phyloP scores from a whole-genome alignment of 2,329 filamentous ascomycete genomes.

The Alternaria novae-zelandiae region DNA sequence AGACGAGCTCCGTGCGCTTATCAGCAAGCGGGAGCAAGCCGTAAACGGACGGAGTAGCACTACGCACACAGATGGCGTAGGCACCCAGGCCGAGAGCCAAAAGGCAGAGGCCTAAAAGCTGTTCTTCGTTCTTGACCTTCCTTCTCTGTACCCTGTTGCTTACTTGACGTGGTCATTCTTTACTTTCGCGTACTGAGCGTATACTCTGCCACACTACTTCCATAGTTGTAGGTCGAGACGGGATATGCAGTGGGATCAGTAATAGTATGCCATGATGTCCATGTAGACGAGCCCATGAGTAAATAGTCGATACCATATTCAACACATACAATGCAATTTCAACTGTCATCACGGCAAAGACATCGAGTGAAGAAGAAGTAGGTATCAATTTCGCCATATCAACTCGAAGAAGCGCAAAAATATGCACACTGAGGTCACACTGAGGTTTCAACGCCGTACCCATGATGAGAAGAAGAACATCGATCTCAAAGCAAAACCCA shows the following conservation, averaged over 20 bases:
- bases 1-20: conserved; percentile 41
- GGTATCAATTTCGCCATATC: conserved; percentile 12
- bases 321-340: neutral
- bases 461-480: conserved; percentile 9
- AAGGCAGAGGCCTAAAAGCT: conserved; percentile 44
- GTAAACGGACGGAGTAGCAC: conserved; percentile 43
- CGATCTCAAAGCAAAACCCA: conserved; percentile 5
- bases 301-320: conserved; percentile 6
- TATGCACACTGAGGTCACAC: conserved; percentile 8
- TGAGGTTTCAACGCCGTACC: conserved; percentile 14
- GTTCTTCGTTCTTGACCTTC: conserved; percentile 2
- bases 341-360: neutral
- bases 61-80: conserved; percentile 47
- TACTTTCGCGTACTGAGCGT: conserved; percentile 1
- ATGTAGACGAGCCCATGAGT: conserved; percentile 3
- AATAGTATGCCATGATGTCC: neutral
- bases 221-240: neutral
- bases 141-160: neutral
- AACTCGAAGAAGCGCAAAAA: conserved; percentile 7
- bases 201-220: neutral
- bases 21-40: conserved; percentile 45
- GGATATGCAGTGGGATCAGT: neutral
- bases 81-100: conserved; percentile 35
- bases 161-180: neutral
- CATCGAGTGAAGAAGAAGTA: neutral